Evolutionary conservation across 2,329 filamentous ascomycete genomes (phyloP).

Genomic region (Eurotiales sp.): DNA sequence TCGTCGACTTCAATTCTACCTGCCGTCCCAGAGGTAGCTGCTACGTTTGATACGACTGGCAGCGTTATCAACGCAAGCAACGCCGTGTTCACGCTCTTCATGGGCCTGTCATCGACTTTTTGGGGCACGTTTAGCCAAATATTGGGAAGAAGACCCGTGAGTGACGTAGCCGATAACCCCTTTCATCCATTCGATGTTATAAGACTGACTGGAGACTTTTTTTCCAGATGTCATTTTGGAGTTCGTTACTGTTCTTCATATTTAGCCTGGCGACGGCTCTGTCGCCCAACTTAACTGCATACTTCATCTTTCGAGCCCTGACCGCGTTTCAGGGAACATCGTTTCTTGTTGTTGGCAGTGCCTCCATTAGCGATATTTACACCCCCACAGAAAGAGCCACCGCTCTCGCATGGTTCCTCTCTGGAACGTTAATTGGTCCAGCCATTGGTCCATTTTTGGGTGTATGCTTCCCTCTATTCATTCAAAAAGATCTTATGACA

Average conservation of each 20-base stretch:
- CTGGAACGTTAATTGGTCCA: constrained; percentile 67
- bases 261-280: constrained; percentile 71
- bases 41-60: constrained; percentile 61
- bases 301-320: constrained; percentile 70
- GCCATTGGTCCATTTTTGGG: constrained; percentile 54
- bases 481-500: constrained; percentile 50
- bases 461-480: constrained; percentile 27
- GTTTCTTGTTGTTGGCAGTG: constrained; percentile 68
- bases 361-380: constrained; percentile 65
- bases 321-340: constrained; percentile 73
- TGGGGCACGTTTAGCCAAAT: constrained; percentile 70
- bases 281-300: constrained; percentile 65
- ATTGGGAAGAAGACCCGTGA: constrained; percentile 56
- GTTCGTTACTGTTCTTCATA: constrained; percentile 61
- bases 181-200: not conserved
- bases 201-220: constrained; percentile 1
- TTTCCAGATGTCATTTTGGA: constrained; percentile 55
- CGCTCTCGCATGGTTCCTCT: constrained; percentile 69
- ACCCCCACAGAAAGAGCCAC: constrained; percentile 66
- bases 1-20: constrained; percentile 70
- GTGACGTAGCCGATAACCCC: too few relatives aligned
- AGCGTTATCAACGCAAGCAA: constrained; percentile 71
- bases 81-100: constrained; percentile 69
- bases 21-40: constrained; percentile 70
- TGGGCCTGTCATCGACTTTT: constrained; percentile 66